phyloP scores from a whole-genome alignment of 306 rosid genomes.

The Urtica urens region DNA sequence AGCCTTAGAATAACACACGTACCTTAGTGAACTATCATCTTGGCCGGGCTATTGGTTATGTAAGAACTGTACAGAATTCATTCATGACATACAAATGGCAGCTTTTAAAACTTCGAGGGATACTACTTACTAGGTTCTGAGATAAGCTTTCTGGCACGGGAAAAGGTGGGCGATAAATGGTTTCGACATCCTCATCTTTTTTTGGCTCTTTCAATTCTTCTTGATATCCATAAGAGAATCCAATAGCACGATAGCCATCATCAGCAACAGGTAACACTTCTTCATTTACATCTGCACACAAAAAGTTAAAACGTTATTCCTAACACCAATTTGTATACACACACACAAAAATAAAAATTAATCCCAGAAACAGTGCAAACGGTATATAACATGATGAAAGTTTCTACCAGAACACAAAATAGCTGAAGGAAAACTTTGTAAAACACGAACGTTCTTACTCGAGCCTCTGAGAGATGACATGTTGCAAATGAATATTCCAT shows the following conservation, averaged over 20 bases:
- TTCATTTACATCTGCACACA: constrained; percentile 31
- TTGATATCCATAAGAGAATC: constrained; percentile 49
- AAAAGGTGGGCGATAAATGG: constrained; percentile 48
- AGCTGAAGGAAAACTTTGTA: constrained; percentile 13
- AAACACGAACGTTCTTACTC: constrained; percentile 46
- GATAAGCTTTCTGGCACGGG: constrained; percentile 61
- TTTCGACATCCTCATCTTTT: constrained; percentile 24
- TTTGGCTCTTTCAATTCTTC: constrained; percentile 24
- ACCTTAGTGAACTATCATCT: constrained; percentile 69
- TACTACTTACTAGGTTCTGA: constrained; percentile 56
- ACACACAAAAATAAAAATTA: neutral
- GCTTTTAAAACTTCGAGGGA: neutral
- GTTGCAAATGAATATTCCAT: constrained; percentile 43
- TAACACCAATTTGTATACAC: constrained; percentile 11
- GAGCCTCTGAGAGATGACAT: constrained; percentile 38
- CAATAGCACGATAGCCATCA: constrained; percentile 45
- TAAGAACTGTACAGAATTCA: constrained; percentile 26
- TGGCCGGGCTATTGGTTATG: constrained; percentile 47
- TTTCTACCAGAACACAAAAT: constrained; percentile 1
- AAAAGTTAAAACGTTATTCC: neutral
- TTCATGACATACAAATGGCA: constrained; percentile 1
- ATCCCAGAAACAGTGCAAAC: constrained; percentile 5
- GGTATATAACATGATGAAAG: constrained; percentile 7
- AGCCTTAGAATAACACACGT: constrained; percentile 91
- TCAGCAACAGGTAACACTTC: constrained; percentile 19